Conservation (phyloP, 1,139 yeast species). For the Debaryomycetaceae sp. region DNA sequence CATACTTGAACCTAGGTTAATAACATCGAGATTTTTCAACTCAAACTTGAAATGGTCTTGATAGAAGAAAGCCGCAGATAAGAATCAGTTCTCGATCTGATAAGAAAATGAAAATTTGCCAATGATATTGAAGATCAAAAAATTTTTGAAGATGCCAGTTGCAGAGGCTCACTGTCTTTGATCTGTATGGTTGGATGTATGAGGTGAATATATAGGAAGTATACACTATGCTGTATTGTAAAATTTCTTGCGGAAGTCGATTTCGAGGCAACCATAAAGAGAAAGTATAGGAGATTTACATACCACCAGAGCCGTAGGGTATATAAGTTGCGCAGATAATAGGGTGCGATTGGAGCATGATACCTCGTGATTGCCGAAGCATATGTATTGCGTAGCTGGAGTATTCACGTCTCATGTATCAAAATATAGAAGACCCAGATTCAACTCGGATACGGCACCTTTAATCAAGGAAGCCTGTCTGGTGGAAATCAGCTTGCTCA, state of each 20-base stretch:
- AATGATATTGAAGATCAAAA: not conserved
- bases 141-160: not conserved
- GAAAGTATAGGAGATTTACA: not conserved
- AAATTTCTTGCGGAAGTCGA: not conserved
- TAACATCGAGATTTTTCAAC: not conserved
- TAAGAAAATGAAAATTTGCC: not conserved
- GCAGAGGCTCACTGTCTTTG: not conserved
- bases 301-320: not conserved
- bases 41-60: not conserved
- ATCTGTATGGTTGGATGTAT: not conserved
- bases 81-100: not conserved
- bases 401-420: constrained; percentile 5
- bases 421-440: constrained; percentile 20
- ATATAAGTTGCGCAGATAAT: not conserved
- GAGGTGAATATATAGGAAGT: not conserved
- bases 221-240: not conserved
- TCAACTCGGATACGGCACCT: constrained; percentile 43
- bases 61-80: not conserved
- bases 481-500: constrained; percentile 42
- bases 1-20: not conserved
- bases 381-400: no score
- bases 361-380: no score
- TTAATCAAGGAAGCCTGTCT: constrained; percentile 50
- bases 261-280: not conserved
- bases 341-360: not conserved